phyloP scores from a whole-genome alignment of 164 flowering plant species.

The Kalanchoe fedtschenkoi region DNA sequence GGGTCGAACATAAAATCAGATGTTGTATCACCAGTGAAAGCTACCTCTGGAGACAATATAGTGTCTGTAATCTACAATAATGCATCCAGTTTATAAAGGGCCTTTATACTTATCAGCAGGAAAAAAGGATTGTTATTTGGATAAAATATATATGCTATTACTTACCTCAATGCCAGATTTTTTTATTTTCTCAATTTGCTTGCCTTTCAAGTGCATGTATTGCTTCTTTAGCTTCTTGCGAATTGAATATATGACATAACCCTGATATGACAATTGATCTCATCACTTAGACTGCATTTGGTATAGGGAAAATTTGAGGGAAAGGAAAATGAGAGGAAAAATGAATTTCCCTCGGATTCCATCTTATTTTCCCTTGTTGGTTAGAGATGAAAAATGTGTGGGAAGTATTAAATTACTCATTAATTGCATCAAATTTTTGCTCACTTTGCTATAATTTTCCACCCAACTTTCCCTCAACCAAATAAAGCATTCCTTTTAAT shows the following conservation, averaged over 20 bases:
- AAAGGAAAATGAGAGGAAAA: too few species aligned
- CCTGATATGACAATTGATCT: slow-evolving; percentile 35
- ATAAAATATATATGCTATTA: background rate
- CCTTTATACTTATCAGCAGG: background rate
- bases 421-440: too few species aligned
- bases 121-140: background rate
- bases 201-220: slow-evolving; percentile 74
- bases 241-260: slow-evolving; percentile 75
- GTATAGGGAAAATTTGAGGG: too few species aligned
- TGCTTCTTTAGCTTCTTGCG: slow-evolving; percentile 84
- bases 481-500: too few species aligned
- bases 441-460: too few species aligned
- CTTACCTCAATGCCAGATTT: slow-evolving; percentile 84
- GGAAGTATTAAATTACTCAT: too few species aligned
- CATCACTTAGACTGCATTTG: background rate
- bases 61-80: slow-evolving; percentile 69
- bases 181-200: slow-evolving; percentile 81
- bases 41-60: slow-evolving; percentile 85
- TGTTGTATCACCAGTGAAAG: slow-evolving; percentile 92
- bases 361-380: too few species aligned
- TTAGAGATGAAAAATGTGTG: too few species aligned
- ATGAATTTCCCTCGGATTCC: too few species aligned
- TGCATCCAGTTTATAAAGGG: background rate
- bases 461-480: too few species aligned
- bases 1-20: slow-evolving; percentile 83